Evolutionary conservation across 345 rosid genomes (phyloP), one percentile per base, ranked within the genome.

Genomic region (Boechera divaricarpa): DNA sequence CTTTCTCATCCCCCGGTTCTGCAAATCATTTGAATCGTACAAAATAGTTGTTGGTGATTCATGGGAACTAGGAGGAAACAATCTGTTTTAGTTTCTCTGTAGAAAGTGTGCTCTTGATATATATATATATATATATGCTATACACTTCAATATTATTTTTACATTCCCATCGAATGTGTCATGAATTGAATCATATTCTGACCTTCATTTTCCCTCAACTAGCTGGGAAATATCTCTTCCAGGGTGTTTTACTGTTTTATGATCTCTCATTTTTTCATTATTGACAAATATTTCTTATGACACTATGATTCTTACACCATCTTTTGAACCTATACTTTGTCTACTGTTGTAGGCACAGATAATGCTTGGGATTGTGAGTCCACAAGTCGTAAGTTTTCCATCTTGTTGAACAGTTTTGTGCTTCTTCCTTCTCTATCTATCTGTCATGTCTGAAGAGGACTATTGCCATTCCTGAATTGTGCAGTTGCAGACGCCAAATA

Each of bases 291-390:
- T 21, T 16, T 60, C 55, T 24, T 10, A 45, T 42, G 49, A 15
- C 16, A 21, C 24, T 26, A 56, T 21, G 66, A 54, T 74, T 11
- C 15, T 28, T 53, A 7, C 64, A 63, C 74, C 49, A 55, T 48
- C 35, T 82, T 61, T 41, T 54, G 44, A 64, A 51, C 58, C 8
- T 69, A 63, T 74, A 31, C 63, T 7, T 31, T 24, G 10, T 48
- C 13, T 65, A 38, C 77, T 57, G 41, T 78, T 84, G 53, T 83
- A 94, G 97, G 97, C 91, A 5, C 97, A 94, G 64, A 85, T 92
- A 84, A 87, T 92, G 93, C 90, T 92, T 58, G 95, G 90, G 77
- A 76, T 90, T 87, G 97, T 88, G 69, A 70, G 90, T 51, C 87
- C 91, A 38, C 90, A 92, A 92, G 85, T 84, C 82, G 97, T 94